Evolutionary conservation across 768 basidiomycete genomes (phyloP), one percentile per base, ranked within the genome.

Genomic region (Roridomyces roridus): DNA sequence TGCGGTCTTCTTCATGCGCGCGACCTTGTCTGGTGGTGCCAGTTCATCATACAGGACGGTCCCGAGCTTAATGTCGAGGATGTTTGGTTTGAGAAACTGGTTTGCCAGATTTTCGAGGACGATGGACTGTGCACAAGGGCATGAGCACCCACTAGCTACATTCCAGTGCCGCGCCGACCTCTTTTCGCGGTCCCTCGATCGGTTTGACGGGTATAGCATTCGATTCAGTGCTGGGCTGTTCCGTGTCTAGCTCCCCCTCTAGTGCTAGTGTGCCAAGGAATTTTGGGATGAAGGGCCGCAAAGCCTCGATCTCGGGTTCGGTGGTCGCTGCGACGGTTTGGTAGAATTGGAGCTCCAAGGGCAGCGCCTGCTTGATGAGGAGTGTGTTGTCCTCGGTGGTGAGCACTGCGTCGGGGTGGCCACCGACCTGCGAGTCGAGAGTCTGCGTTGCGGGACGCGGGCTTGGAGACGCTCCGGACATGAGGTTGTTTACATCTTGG

Each of bases 11-110:
- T 82, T 76, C 95, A 96, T 95, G 23, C 91, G 85, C 36, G 74
- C 80, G 56, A 83, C 80, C 75, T 99, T 99, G 54, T 91, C 92
- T 2, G 82, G 78, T 0, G 81, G 70, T 5, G 89, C 81, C 11
- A 69, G 67, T 20, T 87, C 83, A 46, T 92, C 94, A 60, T 91
- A 92, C n/a, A 98, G 80, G 1, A 89, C 78, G 0, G 90, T 96
- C 1, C 97, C 97, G 15, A 98, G 88, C 72, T 98, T 99, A 68
- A 94, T 80, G 69, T 99, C 96, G 25, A 98, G 77, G 54, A 97
- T 83, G 63, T 91, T 94, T 6, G 96, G 96, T 68, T 86, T 89
- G 31, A 73, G 64, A 76, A 95, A 98, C 1, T 79, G 67, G 62
- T 88, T 72, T 2, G 89, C 73, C 12, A 95, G 74, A 70, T 99